Conservation (phyloP, 768 basidiomycete species). For the Boletus tomentosulus region DNA sequence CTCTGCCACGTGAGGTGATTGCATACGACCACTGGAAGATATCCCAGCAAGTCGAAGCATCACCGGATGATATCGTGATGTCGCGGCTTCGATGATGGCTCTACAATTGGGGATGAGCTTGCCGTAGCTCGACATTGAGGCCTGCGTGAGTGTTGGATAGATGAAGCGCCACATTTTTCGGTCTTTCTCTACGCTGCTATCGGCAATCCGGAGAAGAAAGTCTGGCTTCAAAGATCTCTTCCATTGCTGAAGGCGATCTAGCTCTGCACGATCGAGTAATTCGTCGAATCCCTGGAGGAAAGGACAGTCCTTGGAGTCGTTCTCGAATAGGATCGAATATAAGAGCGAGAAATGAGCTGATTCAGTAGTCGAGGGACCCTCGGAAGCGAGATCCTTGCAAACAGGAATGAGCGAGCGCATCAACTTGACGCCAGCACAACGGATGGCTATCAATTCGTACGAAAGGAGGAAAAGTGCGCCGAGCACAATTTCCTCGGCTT, state of each 20-base stretch:
- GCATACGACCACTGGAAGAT: slow-evolving; percentile 41
- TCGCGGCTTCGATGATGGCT: slow-evolving; percentile 63
- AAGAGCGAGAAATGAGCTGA: slow-evolving; percentile 29
- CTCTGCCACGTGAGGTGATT: slow-evolving; percentile 43
- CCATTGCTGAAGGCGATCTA: slow-evolving; percentile 65
- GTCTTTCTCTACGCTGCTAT: slow-evolving; percentile 65
- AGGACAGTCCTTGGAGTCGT: slow-evolving; percentile 39
- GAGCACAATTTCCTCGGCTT: slow-evolving; percentile 61
- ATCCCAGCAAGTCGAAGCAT: slow-evolving; percentile 75
- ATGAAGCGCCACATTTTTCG: slow-evolving; percentile 70
- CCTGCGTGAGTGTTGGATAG: slow-evolving; percentile 61
- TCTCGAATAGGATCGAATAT: slow-evolving; percentile 53
- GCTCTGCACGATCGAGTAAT: slow-evolving; percentile 55
- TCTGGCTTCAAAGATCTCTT: slow-evolving; percentile 51
- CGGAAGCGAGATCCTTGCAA: slow-evolving; percentile 39
- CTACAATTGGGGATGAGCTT: slow-evolving; percentile 50
- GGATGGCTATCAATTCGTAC: slow-evolving; percentile 47
- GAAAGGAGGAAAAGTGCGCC: slow-evolving; percentile 74
- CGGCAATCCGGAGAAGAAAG: slow-evolving; percentile 62
- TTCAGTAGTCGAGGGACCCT: slow-evolving; percentile 28
- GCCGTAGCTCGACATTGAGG: slow-evolving; percentile 47
- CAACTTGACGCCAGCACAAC: slow-evolving; percentile 59
- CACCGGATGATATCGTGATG: slow-evolving; percentile 63
- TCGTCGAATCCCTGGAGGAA: slow-evolving; percentile 65
- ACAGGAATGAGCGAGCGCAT: slow-evolving; percentile 54